Evolutionary conservation across 2,329 filamentous ascomycete genomes (phyloP), one percentile per base, ranked within the genome.

Genomic region (Hymenoscyphus occultus): DNA sequence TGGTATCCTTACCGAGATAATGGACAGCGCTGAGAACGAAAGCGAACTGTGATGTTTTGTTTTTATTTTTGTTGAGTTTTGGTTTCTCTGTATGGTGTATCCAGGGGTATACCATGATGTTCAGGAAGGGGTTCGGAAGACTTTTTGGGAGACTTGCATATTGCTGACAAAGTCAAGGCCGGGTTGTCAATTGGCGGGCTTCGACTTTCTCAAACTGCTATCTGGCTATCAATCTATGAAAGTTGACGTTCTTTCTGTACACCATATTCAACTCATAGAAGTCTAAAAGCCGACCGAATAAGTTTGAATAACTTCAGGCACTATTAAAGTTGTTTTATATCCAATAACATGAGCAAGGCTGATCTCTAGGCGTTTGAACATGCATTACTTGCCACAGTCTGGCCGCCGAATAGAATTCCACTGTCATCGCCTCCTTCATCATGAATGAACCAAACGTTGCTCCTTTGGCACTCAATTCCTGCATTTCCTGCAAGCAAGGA

Each of bases 1-100:
- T 19, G 70, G 68, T 19, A 22, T 67, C 14, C 58, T 69, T 22
- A 67, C 62, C 31, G 60, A 68, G 39, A 65, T 71, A 3, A 54
- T 40, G 19, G 60, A 61, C 19, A 19, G 7, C 3, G 58, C 62
- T 14, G 63, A 64, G 5, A 62, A 28, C 9, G 65, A 67, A n/a
- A 61, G 54, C 16, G 66, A 65, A 16, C n/a, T 68, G 48, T 66
- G 32, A 63, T 39, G 5, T 45, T 28, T 14, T 28, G 28, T 28
- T 39, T 16, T 39, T 39, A 31, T 9, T 51, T 31, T n/a, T 19
- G 4, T 45, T 16, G n/a, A 22, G 12, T 28, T 39, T 28, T 2
- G 6, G 3, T 40, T 19, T 16, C 14, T 39, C 14, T 9, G 32
- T n/a, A 28, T 28, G 28, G 28, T 28, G 3, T 2, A 28, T 28